Base-by-base conservation (phyloP, 169 alveolate species). In the Miamiensis avidus region DNA sequence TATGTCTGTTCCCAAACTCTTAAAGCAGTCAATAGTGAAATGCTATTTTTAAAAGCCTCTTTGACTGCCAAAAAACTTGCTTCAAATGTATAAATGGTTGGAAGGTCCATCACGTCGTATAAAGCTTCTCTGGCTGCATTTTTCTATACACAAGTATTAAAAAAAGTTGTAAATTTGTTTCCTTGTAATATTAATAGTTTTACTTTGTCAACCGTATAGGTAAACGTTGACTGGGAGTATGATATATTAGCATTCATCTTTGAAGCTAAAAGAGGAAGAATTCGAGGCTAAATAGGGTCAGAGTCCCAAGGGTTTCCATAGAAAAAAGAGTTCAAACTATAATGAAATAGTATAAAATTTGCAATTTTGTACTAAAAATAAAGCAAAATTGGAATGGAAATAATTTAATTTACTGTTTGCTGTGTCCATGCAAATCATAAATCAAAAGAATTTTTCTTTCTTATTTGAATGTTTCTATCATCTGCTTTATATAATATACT, bases 371-470 rank as follows among this genome's bases (percentile, higher is more conserved):
- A 73, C 29, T 73, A 73, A 73, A 73, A n/a, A 73, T 73, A 15
- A 25, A 73, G n/a, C 1, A 73, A 73, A 15, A 29, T 73, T 65
- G 26, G 26, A 65, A 25, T 65, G 74, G 74, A 25, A 65, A 75
- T 75, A 11, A 31, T 1, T 28, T 65, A 26, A 77, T 32, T 77
- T 88, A 84, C 86, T 88, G 91, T 73, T 95, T 87, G 34, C 93
- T 90, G 82, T 95, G 97, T 0, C 97, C 97, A 83, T 95, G 97
- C 76, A 93, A 86, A 90, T 95, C 97, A 75, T 91, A 82, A 69
- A 95, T 88, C 34, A 85, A 81, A 20, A 88, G 79, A 20, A 93
- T 34, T 26, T 89, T 86, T 78, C 77, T 84, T 77, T 90, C 92
- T 29, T 86, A 34, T 31, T 82, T 29, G 65, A 91, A 85, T 33